Conservation (phyloP, 106 monocot genomes). For the Alisma plantagoaquatica region DNA sequence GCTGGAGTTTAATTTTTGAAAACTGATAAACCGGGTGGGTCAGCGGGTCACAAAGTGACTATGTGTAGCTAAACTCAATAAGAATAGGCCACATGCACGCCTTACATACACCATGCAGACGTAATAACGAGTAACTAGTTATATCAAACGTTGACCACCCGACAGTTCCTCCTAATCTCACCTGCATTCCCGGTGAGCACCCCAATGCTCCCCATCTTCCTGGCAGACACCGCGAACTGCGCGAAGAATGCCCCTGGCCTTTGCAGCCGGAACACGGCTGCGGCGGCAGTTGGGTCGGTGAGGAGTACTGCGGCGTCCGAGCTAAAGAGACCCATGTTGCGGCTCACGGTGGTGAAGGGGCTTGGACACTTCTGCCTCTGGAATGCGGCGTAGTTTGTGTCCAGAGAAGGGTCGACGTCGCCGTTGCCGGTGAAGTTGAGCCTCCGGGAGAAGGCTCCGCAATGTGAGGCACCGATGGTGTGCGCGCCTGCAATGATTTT, state of each 20-base stretch:
- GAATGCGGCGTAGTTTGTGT: slow-evolving; percentile 2
- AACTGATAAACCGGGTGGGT: no score
- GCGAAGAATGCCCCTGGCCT: slow-evolving; percentile 37
- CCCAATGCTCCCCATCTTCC: slow-evolving; percentile 39
- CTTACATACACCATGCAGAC: no score
- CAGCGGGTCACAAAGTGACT: no score
- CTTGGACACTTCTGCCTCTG: slow-evolving; percentile 28
- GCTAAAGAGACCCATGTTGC: slow-evolving; percentile 24
- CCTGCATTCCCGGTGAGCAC: slow-evolving; percentile 30
- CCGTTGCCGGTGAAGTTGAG: not conserved
- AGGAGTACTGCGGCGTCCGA: slow-evolving; percentile 33
- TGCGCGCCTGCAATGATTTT: slow-evolving; percentile 25
- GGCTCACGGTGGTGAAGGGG: slow-evolving; percentile 21
- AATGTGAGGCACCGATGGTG: slow-evolving; percentile 45
- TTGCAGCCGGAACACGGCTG: slow-evolving; percentile 9
- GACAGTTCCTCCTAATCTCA: slow-evolving; percentile 31
- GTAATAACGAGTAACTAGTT: not conserved
- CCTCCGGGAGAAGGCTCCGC: slow-evolving; percentile 28
- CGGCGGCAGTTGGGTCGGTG: slow-evolving; percentile 2
- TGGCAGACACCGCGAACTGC: slow-evolving; percentile 26
- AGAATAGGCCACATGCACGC: no score
- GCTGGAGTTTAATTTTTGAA: no score
- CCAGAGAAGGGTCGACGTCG: not conserved
- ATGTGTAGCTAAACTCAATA: no score
- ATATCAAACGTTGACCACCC: slow-evolving; percentile 14